Conservation (phyloP, 345 rosid species). For the Salix udensis region DNA sequence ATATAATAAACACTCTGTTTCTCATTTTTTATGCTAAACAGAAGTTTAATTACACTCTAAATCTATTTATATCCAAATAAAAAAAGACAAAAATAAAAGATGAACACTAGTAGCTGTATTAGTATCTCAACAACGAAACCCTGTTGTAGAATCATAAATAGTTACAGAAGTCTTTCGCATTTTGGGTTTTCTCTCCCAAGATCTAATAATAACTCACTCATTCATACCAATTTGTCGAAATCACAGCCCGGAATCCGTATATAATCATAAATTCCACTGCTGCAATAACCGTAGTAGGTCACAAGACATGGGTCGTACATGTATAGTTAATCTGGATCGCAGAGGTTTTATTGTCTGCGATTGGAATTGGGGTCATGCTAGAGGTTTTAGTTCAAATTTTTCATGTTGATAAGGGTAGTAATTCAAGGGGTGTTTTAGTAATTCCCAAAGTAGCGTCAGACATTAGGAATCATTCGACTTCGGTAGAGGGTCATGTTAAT, state of each 20-base stretch:
- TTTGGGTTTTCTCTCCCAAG: constrained; percentile 46
- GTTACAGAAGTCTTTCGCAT: constrained; percentile 47
- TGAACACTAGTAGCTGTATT: constrained; percentile 57
- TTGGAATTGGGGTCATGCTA: constrained; percentile 43
- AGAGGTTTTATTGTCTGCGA: constrained; percentile 56
- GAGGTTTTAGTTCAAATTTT: constrained; percentile 19
- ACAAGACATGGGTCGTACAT: constrained; percentile 29
- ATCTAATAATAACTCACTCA: constrained; percentile 14
- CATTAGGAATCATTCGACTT: constrained; percentile 66
- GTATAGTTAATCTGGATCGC: constrained; percentile 35
- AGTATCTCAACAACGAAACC: constrained; percentile 73
- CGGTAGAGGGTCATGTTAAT: constrained; percentile 52
- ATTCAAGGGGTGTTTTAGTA: constrained; percentile 66
- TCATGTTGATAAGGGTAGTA: constrained; percentile 25
- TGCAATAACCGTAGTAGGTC: constrained; percentile 17
- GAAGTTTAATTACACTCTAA: not conserved
- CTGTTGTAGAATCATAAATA: constrained; percentile 61
- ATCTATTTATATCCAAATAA: not conserved
- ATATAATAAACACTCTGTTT: not conserved
- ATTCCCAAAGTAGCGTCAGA: constrained; percentile 67
- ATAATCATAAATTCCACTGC: constrained; percentile 24
- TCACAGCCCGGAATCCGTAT: constrained; percentile 33
- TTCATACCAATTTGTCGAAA: constrained; percentile 53
- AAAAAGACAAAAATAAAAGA: constrained; percentile 1
- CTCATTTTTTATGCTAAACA: not conserved